Evolutionary conservation across 495 filamentous ascomycete species (phyloP).

Genomic region (Usnea hakonensis): DNA sequence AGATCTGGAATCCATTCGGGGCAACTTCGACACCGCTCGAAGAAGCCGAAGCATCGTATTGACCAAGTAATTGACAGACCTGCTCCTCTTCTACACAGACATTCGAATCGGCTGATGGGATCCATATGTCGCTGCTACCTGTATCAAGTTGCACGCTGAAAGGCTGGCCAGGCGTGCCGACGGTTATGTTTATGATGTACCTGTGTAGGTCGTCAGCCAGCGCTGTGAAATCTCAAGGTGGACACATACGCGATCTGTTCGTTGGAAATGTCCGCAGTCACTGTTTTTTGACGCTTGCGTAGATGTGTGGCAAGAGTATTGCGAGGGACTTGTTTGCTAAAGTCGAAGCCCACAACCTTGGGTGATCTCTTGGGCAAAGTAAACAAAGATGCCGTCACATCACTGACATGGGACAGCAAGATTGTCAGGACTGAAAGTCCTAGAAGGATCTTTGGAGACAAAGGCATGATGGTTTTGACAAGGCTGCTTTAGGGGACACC

Average conservation of each 20-base stretch:
- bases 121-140: conserved; percentile 78
- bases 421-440: conserved; percentile 2
- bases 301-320: conserved; percentile 6
- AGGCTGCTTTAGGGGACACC: not conserved
- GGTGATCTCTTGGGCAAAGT: conserved; percentile 1
- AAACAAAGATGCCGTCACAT: conserved; percentile 1
- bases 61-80: conserved; percentile 47
- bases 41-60: conserved; percentile 55
- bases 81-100: conserved; percentile 39
- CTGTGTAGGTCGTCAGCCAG: conserved; percentile 2
- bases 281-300: conserved; percentile 15
- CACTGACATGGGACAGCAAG: not conserved
- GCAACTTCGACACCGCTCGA: conserved; percentile 60
- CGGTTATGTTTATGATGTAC: conserved; percentile 58
- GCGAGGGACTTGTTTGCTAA: conserved; percentile 8
- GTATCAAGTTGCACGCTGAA: conserved; percentile 61
- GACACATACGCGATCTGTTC: conserved; percentile 15
- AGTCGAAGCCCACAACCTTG: conserved; percentile 17
- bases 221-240: not conserved
- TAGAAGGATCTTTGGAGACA: not conserved
- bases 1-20: conserved; percentile 60
- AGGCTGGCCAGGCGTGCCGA: conserved; percentile 57
- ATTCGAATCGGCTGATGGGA: conserved; percentile 52
- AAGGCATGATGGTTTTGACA: conserved; percentile 2
- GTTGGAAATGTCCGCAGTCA: conserved; percentile 13